Evolutionary conservation across 2,329 filamentous ascomycete genomes (phyloP).

Genomic region (Pseudocercospora cruenta): DNA sequence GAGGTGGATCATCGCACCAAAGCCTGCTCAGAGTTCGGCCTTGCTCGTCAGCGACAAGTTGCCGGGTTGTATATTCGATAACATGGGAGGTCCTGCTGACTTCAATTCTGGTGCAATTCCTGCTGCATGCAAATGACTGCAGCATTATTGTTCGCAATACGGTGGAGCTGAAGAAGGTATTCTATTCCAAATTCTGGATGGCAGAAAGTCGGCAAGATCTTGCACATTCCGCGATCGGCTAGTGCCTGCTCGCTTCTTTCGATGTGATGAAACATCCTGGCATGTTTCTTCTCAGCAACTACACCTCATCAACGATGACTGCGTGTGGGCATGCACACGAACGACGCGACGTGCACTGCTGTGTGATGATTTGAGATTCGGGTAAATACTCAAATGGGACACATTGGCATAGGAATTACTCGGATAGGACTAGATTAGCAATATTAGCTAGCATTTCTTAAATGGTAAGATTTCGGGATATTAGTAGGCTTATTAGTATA

Average conservation of each 20-base stretch:
- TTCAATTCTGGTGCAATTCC: neutral
- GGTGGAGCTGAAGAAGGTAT: neutral
- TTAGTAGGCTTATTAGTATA: too few relatives aligned
- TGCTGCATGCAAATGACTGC: neutral
- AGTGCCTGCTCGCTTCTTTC: neutral
- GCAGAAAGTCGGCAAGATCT: neutral
- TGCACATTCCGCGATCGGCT: slow-evolving; percentile 1
- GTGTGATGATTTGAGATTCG: neutral
- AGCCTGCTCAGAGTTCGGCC: neutral
- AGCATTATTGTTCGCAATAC: neutral
- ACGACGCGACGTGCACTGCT: neutral
- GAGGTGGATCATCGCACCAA: neutral
- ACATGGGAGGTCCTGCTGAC: neutral
- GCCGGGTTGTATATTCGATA: neutral
- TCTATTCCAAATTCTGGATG: neutral
- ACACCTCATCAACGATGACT: neutral
- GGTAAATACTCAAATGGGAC: too few relatives aligned
- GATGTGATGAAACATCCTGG: neutral
- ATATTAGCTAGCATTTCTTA: too few relatives aligned
- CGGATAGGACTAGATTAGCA: too few relatives aligned
- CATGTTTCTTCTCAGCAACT: neutral
- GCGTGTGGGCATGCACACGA: neutral
- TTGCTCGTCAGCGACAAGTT: neutral
- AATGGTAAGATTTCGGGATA: too few relatives aligned
- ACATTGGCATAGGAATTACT: too few relatives aligned